phyloP scores from a whole-genome alignment of 1,139 yeast genomes.

The Taphrina deformans region DNA sequence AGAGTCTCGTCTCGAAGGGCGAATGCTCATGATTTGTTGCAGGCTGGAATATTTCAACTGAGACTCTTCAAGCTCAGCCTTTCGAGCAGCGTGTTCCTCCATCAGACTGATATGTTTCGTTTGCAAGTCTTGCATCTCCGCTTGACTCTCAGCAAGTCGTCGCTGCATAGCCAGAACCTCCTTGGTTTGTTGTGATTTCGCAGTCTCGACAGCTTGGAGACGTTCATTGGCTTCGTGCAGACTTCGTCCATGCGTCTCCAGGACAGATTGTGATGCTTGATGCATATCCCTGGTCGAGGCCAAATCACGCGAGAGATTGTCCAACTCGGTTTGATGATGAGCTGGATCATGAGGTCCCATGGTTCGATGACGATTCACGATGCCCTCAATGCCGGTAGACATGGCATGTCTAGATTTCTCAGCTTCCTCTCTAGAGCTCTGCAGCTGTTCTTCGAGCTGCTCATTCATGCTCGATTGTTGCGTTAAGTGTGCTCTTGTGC shows the following conservation, averaged over 20 bases:
- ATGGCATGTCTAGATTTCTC: conserved; percentile 6
- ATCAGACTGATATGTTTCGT: conserved; percentile 15
- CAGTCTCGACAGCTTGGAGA: conserved; percentile 21
- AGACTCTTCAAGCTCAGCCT: conserved; percentile 32
- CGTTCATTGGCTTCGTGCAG: conserved; percentile 19
- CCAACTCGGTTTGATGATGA: not conserved
- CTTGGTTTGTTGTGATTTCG: not conserved
- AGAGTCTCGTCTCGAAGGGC: not conserved
- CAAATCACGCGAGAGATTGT: conserved; percentile 13
- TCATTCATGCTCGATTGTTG: conserved; percentile 7
- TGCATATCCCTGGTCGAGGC: conserved; percentile 6
- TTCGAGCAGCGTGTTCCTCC: not conserved
- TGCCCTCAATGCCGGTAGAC: conserved; percentile 1
- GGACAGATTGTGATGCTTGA: not conserved
- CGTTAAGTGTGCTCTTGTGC: conserved; percentile 5
- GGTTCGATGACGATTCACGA: not conserved
- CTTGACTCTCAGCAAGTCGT: conserved; percentile 16
- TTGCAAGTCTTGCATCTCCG: conserved; percentile 17
- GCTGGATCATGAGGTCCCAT: conserved; percentile 28
- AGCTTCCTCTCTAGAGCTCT: conserved; percentile 13
- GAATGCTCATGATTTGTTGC: conserved; percentile 13
- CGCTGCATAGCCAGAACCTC: conserved; percentile 24
- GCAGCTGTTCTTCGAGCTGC: conserved; percentile 7
- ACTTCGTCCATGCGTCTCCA: conserved; percentile 15
- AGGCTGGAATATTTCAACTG: conserved; percentile 25